Conservation (phyloP, 768 basidiomycete species). For the Calocera viscosa region DNA sequence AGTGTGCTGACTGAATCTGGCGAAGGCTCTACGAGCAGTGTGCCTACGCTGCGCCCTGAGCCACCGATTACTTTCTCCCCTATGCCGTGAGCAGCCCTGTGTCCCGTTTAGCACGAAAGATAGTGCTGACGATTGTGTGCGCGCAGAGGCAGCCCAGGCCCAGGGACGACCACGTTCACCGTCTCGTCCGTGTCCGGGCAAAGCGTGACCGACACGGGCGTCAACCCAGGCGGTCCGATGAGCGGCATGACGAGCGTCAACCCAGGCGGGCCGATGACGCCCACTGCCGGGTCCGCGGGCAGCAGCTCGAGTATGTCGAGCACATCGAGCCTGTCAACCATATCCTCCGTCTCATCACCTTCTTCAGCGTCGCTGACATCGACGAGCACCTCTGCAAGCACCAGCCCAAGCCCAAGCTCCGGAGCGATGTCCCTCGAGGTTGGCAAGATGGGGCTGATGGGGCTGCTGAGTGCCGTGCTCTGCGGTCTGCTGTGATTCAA, state of each 20-base stretch:
- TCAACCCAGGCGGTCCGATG: not conserved
- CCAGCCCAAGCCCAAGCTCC: not conserved
- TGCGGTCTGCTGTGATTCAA: not conserved
- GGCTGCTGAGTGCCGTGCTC: not conserved
- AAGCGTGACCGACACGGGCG: too few species aligned
- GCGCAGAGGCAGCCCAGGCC: not conserved
- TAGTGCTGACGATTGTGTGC: not conserved
- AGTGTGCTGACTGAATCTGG: not conserved
- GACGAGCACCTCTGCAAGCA: not conserved
- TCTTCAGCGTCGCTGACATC: not conserved
- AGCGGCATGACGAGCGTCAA: not conserved
- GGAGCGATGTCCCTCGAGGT: not conserved
- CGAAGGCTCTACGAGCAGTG: not conserved
- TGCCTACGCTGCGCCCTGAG: not conserved
- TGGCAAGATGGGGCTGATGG: not conserved
- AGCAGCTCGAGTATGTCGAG: slow-evolving; percentile 1
- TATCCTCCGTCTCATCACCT: not conserved
- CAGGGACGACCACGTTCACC: not conserved
- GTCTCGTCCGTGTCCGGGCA: not conserved
- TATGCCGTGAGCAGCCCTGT: not conserved
- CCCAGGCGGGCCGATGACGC: not conserved
- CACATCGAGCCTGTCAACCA: not conserved
- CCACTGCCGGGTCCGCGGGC: not conserved
- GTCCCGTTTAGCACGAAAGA: not conserved
- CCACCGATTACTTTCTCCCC: not conserved